phyloP scores from a whole-genome alignment of 257 asterid genomes.

The Nicotiana paniculata region DNA sequence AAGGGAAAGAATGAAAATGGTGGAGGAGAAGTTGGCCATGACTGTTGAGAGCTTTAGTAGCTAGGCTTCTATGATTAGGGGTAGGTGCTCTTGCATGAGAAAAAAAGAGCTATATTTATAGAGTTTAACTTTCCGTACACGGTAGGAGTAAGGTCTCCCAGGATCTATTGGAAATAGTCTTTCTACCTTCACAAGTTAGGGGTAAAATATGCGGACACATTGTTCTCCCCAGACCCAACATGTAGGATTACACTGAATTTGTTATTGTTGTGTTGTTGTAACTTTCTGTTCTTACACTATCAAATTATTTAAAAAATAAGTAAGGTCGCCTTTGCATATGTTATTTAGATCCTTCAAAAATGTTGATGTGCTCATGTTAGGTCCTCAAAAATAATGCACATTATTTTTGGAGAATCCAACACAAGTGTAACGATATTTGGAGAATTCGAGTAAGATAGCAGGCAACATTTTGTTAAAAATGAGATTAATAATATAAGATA shows the following conservation, averaged over 20 bases:
- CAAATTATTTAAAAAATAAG: background rate
- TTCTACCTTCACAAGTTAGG: no score
- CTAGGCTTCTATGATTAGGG: background rate
- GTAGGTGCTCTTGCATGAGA: constrained; percentile 21
- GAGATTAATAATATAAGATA: background rate
- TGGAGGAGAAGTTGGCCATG: constrained; percentile 38
- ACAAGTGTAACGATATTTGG: no score
- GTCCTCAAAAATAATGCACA: background rate
- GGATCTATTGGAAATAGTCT: no score
- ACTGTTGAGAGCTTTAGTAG: background rate
- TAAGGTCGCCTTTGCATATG: background rate
- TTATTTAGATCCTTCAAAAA: accelerated
- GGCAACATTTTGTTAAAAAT: background rate
- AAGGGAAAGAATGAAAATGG: constrained; percentile 29
- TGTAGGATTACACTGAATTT: no score
- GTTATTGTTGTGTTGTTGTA: no score
- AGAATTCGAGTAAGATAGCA: background rate
- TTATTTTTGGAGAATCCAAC: background rate
- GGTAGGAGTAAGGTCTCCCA: no score
- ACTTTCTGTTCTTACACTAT: background rate
- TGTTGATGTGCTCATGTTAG: accelerated
- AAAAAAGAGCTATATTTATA: constrained; percentile 21
- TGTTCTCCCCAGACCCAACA: no score
- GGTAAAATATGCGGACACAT: no score
- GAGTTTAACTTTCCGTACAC: background rate